Percentiles rank a stretch among this genome's conserved stretches.
phyloP scores from a whole-genome alignment of 768 basidiomycete genomes.

The Panaeolus cyanescens region DNA sequence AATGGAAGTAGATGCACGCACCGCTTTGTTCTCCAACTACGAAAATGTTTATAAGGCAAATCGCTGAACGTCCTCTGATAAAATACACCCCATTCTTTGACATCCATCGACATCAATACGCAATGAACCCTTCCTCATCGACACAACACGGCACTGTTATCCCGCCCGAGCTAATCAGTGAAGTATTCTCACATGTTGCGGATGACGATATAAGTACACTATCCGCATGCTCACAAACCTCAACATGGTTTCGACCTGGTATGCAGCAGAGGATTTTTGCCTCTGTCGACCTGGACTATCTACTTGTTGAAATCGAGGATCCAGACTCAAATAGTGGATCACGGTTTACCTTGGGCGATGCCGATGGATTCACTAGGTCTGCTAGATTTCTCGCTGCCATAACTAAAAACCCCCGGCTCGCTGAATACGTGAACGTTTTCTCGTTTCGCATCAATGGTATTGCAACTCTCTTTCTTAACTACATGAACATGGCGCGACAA shows the following conservation, averaged over 20 bases:
- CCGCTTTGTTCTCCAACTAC: no score
- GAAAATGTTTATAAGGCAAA: no score
- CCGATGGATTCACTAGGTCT: background rate
- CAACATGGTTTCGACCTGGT: background rate
- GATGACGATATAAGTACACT: background rate
- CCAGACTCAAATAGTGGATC: background rate
- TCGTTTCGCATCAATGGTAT: background rate
- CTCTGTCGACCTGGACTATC: background rate
- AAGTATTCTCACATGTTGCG: background rate
- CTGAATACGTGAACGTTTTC: background rate
- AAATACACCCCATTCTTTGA: no score
- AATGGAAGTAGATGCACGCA: no score
- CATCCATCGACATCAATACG: no score
- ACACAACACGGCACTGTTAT: no score
- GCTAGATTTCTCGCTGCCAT: background rate
- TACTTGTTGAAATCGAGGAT: no score
- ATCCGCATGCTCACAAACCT: background rate
- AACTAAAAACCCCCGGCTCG: background rate
- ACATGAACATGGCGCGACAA: no score
- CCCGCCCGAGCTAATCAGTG: background rate
- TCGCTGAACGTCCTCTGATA: no score
- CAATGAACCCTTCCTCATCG: no score
- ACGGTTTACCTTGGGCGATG: background rate
- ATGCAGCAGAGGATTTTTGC: background rate
- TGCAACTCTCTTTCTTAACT: no score